phyloP scores from a whole-genome alignment of 2,329 filamentous ascomycete genomes.

The Arthrobotrys megalospora region DNA sequence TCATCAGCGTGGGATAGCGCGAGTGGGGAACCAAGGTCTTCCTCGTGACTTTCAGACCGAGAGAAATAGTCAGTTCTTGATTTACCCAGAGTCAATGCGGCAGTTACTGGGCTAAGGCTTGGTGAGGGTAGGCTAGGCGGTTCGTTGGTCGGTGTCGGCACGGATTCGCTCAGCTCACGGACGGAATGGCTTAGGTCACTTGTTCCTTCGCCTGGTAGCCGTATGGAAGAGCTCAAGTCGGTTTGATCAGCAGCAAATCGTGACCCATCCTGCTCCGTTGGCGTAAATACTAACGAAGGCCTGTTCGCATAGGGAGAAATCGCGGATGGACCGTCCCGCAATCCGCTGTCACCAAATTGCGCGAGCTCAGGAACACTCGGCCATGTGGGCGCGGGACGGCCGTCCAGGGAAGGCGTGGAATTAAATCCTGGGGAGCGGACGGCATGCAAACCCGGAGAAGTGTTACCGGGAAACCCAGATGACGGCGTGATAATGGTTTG shows the following conservation, averaged over 20 bases:
- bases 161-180: slow-evolving; percentile 66
- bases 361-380: slow-evolving; percentile 21
- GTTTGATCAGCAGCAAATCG: slow-evolving; percentile 15
- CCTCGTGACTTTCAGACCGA: slow-evolving; percentile 65
- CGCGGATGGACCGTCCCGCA: slow-evolving; percentile 9
- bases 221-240: slow-evolving; percentile 4
- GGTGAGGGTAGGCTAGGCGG: slow-evolving; percentile 96
- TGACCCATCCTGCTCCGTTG: slow-evolving; percentile 55
- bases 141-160: slow-evolving; percentile 81
- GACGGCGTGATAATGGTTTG: slow-evolving; percentile 51
- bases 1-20: slow-evolving; percentile 63
- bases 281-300: slow-evolving; percentile 46
- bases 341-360: slow-evolving; percentile 14
- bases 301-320: slow-evolving; percentile 22
- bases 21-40: slow-evolving; percentile 67
- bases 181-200: background rate
- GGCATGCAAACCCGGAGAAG: background rate
- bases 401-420: slow-evolving; percentile 21
- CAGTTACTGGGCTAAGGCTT: slow-evolving; percentile 88
- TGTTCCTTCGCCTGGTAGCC: background rate
- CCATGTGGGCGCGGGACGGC: slow-evolving; percentile 17
- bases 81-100: slow-evolving; percentile 77
- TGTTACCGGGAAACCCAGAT: slow-evolving; percentile 32
- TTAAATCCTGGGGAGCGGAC: background rate
- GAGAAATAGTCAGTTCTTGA: slow-evolving; percentile 65